Base-by-base conservation (phyloP, 176 grass and related monocot genomes). In the Hsuehochloa calcarea region DNA sequence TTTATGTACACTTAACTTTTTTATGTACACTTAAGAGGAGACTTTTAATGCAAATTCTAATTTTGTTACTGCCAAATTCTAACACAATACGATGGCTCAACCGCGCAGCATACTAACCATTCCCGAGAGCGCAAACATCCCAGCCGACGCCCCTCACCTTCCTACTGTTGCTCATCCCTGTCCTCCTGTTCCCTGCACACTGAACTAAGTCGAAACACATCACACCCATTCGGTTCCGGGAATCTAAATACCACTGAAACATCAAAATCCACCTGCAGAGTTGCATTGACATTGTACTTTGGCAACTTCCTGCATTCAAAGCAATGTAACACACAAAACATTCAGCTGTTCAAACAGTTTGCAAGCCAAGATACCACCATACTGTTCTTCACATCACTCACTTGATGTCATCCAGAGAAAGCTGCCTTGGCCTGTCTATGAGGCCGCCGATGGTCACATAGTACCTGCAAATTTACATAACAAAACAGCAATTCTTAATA, bases 151-250 rank as follows among this genome's bases (percentile, higher is more conserved):
- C 93, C 62, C 75, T 87, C 43, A 95, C 93, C 26, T 75, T 95
- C 46, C 78, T 75, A 31, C 80, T 68, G 76, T 85, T 90, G 84
- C 93, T 95, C 93, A 95, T 95, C 65, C 77, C 90, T 0, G 93
- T 95, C 44, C 93, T 88, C 85, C 90, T 92, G 61, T 95, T 95
- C 29, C 93, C 93, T 70, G 93, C 93, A 92, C 90, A 95, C 90
- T 95, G 84, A 47, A 73, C 19, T 4, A 64, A 25, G 6, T 27
- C 0, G 0, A 64, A 51, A 25, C 20, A 39, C n/a, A 12, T 84
- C 29, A 74, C 13, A 23, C 27, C 4, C 2, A 50, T n/a, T 19
- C 5, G 5, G 80, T 25, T 14, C 17, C 4, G 2, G 7, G 40
- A 46, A 73, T 73, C 16, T 5, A 16, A 23, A 62, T 34, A 25